Base-by-base conservation (phyloP, 495 filamentous ascomycete genomes). In the Platismatia glauca region DNA sequence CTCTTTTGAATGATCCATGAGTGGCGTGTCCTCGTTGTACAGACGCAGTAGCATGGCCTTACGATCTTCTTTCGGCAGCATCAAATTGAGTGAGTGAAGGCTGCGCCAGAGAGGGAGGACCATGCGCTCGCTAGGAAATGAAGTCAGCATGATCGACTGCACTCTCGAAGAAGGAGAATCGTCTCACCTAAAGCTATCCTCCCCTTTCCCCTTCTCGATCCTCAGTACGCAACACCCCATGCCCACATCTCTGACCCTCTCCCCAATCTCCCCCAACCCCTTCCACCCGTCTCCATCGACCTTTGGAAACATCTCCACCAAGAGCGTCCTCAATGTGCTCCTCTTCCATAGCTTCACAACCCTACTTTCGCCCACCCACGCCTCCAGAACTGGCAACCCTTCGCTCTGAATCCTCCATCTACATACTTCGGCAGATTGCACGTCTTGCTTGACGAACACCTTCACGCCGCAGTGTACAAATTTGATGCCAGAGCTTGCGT, bases 381-480 rank as follows among this genome's bases (percentile, higher is more conserved):
- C 86, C 71, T 95, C 88, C 48, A 95, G 76, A 59, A 97, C 89
- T 16, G 85, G 83, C 75, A 98, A 79, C 0, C 94, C 94, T 71
- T 98, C 94, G 27, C 84, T 89, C 79, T 98, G 94, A 67, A 98
- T 93, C 22, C 94, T 84, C 94, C 94, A 98, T 41, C 85, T 82
- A 77, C 91, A 95, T 24, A 92, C 87, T 48, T 88, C 86, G 50
- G 81, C 83, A 33, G 83, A 86, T 67, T 96, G 93, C 0, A 89
- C 88, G 68, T 97, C 92, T 70, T 98, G 94, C 76, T 93, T 94
- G 74, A 97, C 90, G 73, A 96, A 97, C 86, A 97, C 96, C 77
- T 95, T 95, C 34, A 98, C 90, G 64, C 94, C 94, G 62, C 88
- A 91, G 74, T 98, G 94, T 44, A 97, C 87, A 71, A 98, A 97